phyloP scores from a whole-genome alignment of 805 yeast genomes.

The Lipomyces sp. region DNA sequence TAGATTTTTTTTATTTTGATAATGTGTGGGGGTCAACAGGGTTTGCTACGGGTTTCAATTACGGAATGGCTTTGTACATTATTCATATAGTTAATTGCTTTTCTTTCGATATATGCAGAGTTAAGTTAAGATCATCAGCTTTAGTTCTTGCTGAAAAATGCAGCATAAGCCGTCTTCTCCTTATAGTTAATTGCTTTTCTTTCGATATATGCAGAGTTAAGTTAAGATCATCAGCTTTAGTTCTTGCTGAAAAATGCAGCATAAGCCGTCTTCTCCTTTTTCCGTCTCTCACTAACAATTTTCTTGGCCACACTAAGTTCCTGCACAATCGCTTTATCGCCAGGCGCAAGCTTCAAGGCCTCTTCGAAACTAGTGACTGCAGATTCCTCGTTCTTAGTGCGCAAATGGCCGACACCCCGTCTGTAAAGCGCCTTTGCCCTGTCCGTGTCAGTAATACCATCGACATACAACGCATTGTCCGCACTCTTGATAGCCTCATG shows the following conservation, averaged over 20 bases:
- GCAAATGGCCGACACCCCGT: constrained; percentile 74
- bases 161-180: constrained; percentile 50
- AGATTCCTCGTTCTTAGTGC: constrained; percentile 67
- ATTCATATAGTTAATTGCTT: background rate
- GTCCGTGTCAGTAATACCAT: constrained; percentile 65
- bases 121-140: too few species aligned
- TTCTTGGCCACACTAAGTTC: constrained; percentile 40
- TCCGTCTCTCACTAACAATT: constrained; percentile 32
- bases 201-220: background rate
- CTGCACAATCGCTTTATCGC: constrained; percentile 43
- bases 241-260: constrained; percentile 46
- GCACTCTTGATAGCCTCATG: constrained; percentile 63
- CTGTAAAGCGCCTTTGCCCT: constrained; percentile 86
- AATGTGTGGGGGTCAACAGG: background rate
- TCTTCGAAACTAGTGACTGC: constrained; percentile 69
- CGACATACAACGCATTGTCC: constrained; percentile 66
- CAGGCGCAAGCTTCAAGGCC: constrained; percentile 69
- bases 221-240: background rate
- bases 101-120: background rate
- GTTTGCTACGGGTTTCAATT: background rate
- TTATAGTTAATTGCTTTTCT: constrained; percentile 13
- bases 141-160: constrained; percentile 43
- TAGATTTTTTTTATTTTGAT: background rate
- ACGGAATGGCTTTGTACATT: background rate
- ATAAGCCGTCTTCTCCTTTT: constrained; percentile 48